Base-by-base conservation (phyloP, 129 eudicot genomes). In the Flaveria bidentis region DNA sequence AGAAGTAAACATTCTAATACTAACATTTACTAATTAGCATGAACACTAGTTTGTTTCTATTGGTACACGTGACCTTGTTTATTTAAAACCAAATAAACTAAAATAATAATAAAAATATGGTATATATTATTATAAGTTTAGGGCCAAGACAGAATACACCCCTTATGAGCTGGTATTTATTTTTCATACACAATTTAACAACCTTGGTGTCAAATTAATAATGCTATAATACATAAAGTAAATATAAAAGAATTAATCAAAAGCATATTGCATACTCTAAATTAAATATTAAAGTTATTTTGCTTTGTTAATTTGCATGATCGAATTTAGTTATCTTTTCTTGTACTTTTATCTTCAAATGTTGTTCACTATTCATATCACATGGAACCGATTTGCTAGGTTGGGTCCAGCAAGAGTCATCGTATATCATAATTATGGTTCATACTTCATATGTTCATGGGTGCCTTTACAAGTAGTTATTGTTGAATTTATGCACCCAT, bases 361-460 rank as follows among this genome's bases (percentile, higher is more conserved):
- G 67, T 47, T 13, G 25, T 46, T 75, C 49, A 58, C 57, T 57
- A 41, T 42, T 73, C 16, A 73, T 73, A 56, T 73, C 77, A 73
- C 77, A 73, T 73, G 77, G 67, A 73, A 57, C 77, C 77, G 42
- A 57, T 72, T 73, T 18, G 77, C 69, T 58, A 73, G 22, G 57
- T 57, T 23, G 55, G 69, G 77, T 73, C 77, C 77, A 73, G 58
- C 77, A 58, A 22, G 69, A 41, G 44, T 58, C 44, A 57, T 69
- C 23, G 69, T 39, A 73, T 73, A 58, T 58, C 77, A 73, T 73
- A 39, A 73, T 55, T 73, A 20, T 73, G 30, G 67, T 73, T 39
- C 67, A 73, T 57, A 56, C 49, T 73, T 39, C 67, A 73, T 57
- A 56, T 63, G 77, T 45, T 68, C 67, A 55, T 56, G 22, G 67